phyloP scores from a whole-genome alignment of 805 yeast species.

The Candida loeiensis region DNA sequence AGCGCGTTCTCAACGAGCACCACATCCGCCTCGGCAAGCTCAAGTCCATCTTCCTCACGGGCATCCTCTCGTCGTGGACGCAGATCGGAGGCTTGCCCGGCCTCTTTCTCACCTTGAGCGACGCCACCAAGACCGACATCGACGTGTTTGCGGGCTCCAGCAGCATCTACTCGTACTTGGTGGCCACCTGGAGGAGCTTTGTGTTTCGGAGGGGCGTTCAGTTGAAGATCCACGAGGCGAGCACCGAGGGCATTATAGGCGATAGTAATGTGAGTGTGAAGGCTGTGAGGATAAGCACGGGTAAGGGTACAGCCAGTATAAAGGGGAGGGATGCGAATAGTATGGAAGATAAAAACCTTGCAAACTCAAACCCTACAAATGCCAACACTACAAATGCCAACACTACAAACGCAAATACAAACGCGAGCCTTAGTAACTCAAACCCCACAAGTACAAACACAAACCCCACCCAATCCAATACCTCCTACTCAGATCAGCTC shows the following conservation, averaged over 20 bases:
- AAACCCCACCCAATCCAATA: neutral
- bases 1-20: conserved; percentile 64
- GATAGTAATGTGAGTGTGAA: conserved; percentile 38
- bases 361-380: no score
- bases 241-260: conserved; percentile 27
- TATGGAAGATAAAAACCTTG: no score
- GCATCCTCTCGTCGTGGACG: conserved; percentile 64
- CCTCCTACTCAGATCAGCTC: conserved; percentile 16
- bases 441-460: neutral
- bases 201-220: conserved; percentile 74
- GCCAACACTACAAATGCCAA: no score
- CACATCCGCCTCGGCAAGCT: conserved; percentile 56
- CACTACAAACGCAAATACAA: no score
- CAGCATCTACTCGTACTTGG: conserved; percentile 42
- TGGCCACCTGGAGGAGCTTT: conserved; percentile 83
- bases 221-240: conserved; percentile 34
- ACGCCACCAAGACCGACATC: conserved; percentile 61
- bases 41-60: conserved; percentile 70
- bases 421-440: no score
- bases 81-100: conserved; percentile 95
- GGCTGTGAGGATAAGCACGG: conserved; percentile 30
- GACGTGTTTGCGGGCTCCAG: conserved; percentile 47
- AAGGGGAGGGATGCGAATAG: no score
- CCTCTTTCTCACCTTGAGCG: conserved; percentile 73
- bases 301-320: no score